These are phyloP conservation scores for Leptosphaerulina australis DNA, from an alignment of 2,329 filamentous ascomycete genomes.

Conservation along the genomic window DNA sequence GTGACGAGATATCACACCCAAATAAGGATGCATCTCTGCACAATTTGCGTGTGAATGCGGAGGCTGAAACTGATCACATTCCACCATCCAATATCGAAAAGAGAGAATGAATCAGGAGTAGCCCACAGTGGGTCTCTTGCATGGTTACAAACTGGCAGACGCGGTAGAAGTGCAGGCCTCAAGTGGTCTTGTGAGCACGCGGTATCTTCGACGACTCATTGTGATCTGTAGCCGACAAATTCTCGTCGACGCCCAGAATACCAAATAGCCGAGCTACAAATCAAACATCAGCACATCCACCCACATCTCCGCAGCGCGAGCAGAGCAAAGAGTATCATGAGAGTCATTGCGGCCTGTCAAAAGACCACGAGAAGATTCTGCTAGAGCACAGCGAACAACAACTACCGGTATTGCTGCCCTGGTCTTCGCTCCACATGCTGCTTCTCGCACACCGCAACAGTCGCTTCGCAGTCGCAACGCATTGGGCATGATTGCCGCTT, in stretches of 20 bases:
- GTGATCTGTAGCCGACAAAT: slow-evolving; percentile 4
- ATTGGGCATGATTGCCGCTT: slow-evolving; percentile 39
- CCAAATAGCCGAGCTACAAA: not conserved
- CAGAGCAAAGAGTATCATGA: not conserved
- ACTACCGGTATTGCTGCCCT: slow-evolving; percentile 10
- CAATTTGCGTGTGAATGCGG: slow-evolving; percentile 1
- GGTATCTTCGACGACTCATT: slow-evolving; percentile 2
- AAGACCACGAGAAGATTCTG: too few species aligned
- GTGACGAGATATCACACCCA: not conserved
- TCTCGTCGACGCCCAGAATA: not conserved
- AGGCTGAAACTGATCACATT: slow-evolving; percentile 10
- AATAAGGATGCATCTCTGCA: not conserved
- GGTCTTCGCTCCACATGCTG: slow-evolving; percentile 23
- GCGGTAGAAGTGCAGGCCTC: slow-evolving; percentile 7
- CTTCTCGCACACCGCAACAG: slow-evolving; percentile 27
- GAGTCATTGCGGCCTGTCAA: not conserved
- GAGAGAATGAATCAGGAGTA: slow-evolving; percentile 1
- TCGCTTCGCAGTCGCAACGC: slow-evolving; percentile 31
- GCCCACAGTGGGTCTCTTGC: not conserved
- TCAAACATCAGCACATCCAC: not conserved
- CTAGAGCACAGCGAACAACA: not conserved
- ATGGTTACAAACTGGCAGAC: not conserved
- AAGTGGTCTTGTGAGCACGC: not conserved
- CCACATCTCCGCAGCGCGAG: not conserved
- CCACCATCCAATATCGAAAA: slow-evolving; percentile 11